Evolutionary conservation across 2,329 filamentous ascomycete species (phyloP).

Genomic region (Teratosphaeria nubilosa): DNA sequence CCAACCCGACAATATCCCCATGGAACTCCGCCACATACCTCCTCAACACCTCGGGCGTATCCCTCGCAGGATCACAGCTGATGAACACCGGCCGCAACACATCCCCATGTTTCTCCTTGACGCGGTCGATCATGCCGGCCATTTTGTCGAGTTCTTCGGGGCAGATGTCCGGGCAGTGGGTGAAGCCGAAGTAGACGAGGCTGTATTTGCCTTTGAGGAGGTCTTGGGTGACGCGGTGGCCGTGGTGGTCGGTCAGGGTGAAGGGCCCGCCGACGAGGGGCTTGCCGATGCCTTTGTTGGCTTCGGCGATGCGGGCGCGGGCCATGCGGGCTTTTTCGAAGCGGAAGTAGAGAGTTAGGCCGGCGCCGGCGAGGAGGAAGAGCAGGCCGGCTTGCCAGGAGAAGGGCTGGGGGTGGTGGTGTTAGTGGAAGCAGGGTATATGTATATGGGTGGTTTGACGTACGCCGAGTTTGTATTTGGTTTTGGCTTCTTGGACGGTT

Average conservation of each 20-base stretch:
- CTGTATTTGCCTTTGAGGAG: slow-evolving; percentile 81
- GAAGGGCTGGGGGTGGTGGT: slow-evolving; percentile 57
- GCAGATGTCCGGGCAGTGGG: slow-evolving; percentile 96
- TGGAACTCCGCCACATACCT: slow-evolving; percentile 89
- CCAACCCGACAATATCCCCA: slow-evolving; percentile 72
- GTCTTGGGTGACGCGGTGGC: slow-evolving; percentile 63
- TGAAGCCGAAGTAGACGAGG: slow-evolving; percentile 95
- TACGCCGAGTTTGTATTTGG: slow-evolving; percentile 36
- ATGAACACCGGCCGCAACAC: slow-evolving; percentile 75
- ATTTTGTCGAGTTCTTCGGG: slow-evolving; percentile 99
- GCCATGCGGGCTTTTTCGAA: slow-evolving; percentile 87
- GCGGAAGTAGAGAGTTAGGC: slow-evolving; percentile 82
- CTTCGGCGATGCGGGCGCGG: slow-evolving; percentile 77
- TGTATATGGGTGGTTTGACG: slow-evolving; percentile 10
- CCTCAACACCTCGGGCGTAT: slow-evolving; percentile 75
- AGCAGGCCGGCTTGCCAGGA: slow-evolving; percentile 82
- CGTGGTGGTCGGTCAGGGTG: slow-evolving; percentile 69
- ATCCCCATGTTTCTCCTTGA: slow-evolving; percentile 38
- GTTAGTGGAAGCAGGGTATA: neutral
- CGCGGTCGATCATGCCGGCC: slow-evolving; percentile 80
- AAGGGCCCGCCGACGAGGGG: slow-evolving; percentile 91
- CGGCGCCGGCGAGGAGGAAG: slow-evolving; percentile 69
- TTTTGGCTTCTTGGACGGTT: slow-evolving; percentile 36
- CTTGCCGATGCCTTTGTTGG: slow-evolving; percentile 82
- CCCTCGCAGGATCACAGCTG: slow-evolving; percentile 86